Conservation (phyloP, 345 rosid species). For the Arabis hirsuta region DNA sequence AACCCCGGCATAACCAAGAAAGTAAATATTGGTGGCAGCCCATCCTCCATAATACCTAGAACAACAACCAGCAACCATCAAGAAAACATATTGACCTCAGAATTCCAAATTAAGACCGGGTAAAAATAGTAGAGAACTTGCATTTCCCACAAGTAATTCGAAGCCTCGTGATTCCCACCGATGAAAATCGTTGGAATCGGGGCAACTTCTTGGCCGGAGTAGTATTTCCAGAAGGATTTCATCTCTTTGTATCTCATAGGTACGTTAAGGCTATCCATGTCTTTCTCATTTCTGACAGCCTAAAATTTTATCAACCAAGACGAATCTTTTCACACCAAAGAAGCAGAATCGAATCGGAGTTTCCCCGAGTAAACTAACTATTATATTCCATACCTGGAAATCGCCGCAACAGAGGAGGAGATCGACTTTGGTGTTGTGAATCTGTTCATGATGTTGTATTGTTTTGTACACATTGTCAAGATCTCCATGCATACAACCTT, state of each 20-base stretch:
- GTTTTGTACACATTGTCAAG: constrained; percentile 83
- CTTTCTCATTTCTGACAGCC: constrained; percentile 88
- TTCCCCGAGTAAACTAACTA: background rate
- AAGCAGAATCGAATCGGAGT: background rate
- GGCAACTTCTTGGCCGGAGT: constrained; percentile 76
- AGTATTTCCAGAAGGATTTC: constrained; percentile 96
- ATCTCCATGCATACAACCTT: constrained; percentile 99
- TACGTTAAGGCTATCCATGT: constrained; percentile 81
- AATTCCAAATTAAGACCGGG: background rate
- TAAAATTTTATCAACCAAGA: constrained; percentile 23
- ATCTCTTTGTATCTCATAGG: constrained; percentile 73
- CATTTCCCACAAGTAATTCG: constrained; percentile 95
- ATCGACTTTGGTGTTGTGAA: constrained; percentile 71
- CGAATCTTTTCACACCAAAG: background rate
- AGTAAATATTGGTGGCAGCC: constrained; percentile 86
- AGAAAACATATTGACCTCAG: constrained; percentile 10
- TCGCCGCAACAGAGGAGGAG: constrained; percentile 98
- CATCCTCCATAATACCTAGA: constrained; percentile 94
- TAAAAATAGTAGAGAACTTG: constrained; percentile 40
- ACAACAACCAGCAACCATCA: constrained; percentile 25
- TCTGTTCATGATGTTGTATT: constrained; percentile 56
- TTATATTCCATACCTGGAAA: constrained; percentile 63
- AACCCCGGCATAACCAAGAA: constrained; percentile 84
- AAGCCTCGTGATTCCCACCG: constrained; percentile 99
- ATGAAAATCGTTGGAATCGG: constrained; percentile 91